Conservation (phyloP, 352 stramenopile species). For the Phytopythium aichiense region DNA sequence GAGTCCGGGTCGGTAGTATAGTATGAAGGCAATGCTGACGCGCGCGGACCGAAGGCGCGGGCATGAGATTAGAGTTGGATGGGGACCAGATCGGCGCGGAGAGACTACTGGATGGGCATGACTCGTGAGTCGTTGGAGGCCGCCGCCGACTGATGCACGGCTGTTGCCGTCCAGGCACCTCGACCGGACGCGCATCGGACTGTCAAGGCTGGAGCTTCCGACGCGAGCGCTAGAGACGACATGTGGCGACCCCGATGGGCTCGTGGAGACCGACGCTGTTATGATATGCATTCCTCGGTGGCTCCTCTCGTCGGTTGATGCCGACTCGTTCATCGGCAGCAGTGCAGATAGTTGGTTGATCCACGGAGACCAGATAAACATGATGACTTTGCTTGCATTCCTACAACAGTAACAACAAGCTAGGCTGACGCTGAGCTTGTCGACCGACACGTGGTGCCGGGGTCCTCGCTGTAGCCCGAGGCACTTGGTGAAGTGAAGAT, state of each 20-base stretch:
- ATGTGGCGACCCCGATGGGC: neutral
- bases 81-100: neutral
- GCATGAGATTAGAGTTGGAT: slow-evolving; percentile 1
- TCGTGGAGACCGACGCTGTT: neutral
- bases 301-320: neutral
- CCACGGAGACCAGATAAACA: neutral
- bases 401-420: no score
- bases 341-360: neutral
- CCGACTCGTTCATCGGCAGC: slow-evolving; percentile 1
- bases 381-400: neutral
- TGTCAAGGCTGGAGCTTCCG: neutral
- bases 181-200: neutral
- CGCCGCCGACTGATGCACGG: no score
- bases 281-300: neutral
- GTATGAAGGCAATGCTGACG: slow-evolving; percentile 29
- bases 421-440: no score
- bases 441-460: no score
- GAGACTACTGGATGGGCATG: neutral
- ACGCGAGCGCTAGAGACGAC: neutral
- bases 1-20: slow-evolving; percentile 35
- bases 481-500: no score
- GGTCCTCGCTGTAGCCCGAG: no score
- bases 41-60: neutral
- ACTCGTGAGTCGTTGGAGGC: neutral
- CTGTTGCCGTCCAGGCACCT: neutral